phyloP scores from a whole-genome alignment of 108 stramenopile genomes.

The Nitzschia inconspicua region DNA sequence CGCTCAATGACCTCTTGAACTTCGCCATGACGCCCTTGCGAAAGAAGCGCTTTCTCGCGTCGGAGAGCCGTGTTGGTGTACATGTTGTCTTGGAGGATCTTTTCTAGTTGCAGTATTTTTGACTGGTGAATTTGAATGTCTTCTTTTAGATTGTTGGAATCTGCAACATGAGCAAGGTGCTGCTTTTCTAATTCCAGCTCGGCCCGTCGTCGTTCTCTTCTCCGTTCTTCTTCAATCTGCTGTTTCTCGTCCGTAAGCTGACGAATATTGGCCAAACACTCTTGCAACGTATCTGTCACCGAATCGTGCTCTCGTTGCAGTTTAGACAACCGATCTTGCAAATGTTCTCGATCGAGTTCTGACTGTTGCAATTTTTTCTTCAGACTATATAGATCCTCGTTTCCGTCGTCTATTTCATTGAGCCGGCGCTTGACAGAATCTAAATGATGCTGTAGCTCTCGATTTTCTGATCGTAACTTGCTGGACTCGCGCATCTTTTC shows the following conservation, averaged over 20 bases:
- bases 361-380: slow-evolving; percentile 24
- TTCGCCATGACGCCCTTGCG: slow-evolving; percentile 12
- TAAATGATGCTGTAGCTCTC: slow-evolving; percentile 13
- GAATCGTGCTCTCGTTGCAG: slow-evolving; percentile 34
- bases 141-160: slow-evolving; percentile 16
- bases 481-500: slow-evolving; percentile 37
- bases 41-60: slow-evolving; percentile 15
- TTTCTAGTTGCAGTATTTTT: slow-evolving; percentile 31
- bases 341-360: slow-evolving; percentile 22
- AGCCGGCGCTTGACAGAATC: slow-evolving; percentile 2
- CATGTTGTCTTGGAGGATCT: slow-evolving; percentile 34
- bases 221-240: slow-evolving; percentile 27
- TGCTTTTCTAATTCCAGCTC: slow-evolving; percentile 38
- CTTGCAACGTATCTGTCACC: slow-evolving; percentile 30
- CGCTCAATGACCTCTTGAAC: neutral
- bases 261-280: slow-evolving; percentile 34
- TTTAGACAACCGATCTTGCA: slow-evolving; percentile 20
- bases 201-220: slow-evolving; percentile 18
- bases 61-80: slow-evolving; percentile 13
- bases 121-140: slow-evolving; percentile 13
- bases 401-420: slow-evolving; percentile 9
- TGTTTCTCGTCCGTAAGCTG: slow-evolving; percentile 31
- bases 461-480: slow-evolving; percentile 17
- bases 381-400: slow-evolving; percentile 8
- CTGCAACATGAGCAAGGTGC: slow-evolving; percentile 15